Percentiles rank a stretch among this genome's conserved stretches.
These are phyloP conservation scores for Tephrocybe sp. DNA, from an alignment of 768 basidiomycete genomes.

Conservation along the genomic window DNA sequence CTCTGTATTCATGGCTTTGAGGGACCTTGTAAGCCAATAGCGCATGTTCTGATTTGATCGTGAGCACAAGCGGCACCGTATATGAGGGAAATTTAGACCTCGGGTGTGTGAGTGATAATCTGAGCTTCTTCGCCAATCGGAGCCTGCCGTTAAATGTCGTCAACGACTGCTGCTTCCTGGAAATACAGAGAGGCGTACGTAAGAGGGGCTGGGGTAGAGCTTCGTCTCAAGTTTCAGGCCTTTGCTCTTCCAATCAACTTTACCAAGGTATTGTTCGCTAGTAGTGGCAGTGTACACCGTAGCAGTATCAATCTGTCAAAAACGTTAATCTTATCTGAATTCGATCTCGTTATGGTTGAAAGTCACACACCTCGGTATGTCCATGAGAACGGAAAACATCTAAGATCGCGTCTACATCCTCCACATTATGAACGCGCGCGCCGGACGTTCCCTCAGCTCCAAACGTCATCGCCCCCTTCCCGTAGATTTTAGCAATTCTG, in stretches of 20 bases:
- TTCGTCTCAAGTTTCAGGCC: conserved; percentile 61
- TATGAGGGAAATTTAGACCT: conserved; percentile 18
- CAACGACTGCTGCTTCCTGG: too few relatives aligned
- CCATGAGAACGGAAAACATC: conserved; percentile 52
- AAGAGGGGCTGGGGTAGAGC: conserved; percentile 37
- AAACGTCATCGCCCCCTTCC: conserved; percentile 46
- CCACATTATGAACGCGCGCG: conserved; percentile 39
- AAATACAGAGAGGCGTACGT: not conserved
- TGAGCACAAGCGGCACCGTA: not conserved
- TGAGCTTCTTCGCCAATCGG: not conserved
- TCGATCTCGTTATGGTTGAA: conserved; percentile 16
- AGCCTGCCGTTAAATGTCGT: too few relatives aligned
- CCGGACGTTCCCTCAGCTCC: conserved; percentile 35
- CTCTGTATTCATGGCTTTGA: conserved; percentile 40
- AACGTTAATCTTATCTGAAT: not conserved
- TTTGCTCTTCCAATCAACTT: conserved; percentile 45
- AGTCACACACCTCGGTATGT: conserved; percentile 29
- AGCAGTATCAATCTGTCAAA: conserved; percentile 17
- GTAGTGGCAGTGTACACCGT: conserved; percentile 42
- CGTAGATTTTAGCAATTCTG: too few relatives aligned
- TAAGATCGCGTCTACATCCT: conserved; percentile 43
- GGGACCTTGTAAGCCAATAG: conserved; percentile 42
- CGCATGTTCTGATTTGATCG: conserved; percentile 35
- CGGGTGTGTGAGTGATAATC: conserved; percentile 27
- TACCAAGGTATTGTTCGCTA: conserved; percentile 53